Base-by-base conservation (phyloP, 2,329 filamentous ascomycete species). In the Escovopsis sp. region DNA sequence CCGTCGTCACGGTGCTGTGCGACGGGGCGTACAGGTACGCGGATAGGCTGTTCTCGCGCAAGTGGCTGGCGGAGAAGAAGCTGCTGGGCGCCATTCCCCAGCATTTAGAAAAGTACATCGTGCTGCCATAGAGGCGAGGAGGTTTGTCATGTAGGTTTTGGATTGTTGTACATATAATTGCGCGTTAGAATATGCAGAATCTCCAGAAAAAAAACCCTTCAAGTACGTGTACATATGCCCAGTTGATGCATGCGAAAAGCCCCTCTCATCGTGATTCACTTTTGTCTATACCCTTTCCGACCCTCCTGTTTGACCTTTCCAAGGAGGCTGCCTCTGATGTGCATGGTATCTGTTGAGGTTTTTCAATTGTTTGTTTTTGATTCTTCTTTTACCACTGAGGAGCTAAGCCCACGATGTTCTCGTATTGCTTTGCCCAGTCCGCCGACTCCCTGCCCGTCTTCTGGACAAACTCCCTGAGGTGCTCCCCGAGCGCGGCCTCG, bases 21-120 rank as follows among this genome's bases (percentile, higher is more conserved):
- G 90, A 98, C 54, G 90, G 90, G 40, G 90, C 90, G n/a, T 96
- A 98, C 55, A 67, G 90, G 51, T 98, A 98, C 56, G 90, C 90
- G 5, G 90, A 98, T 44, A 70, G 90, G 26, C 57, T 98, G 42
- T 98, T 98, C 62, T 93, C 84, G 31, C 75, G 74, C 56, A 87
- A 80, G 57, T 98, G 90, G 90, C 61, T 98, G 46, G 68, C 76
- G 55, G 74, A 77, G 50, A 98, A 96, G 75, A 81, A 80, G 39
- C 63, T 98, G 44, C 57, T 90, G 31, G 72, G 64, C 19, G 78
- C 86, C 30, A 79, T 98, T 54, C 90, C 90, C 6, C 71, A 83
- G 62, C 77, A 83, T 53, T 58, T 96, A 53, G 73, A 82, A 56
- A 94, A 86, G 68, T 96, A 98, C 60, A 92, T 94, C 58, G 87